These are phyloP conservation scores for Kluyveromyces siamensis DNA, from an alignment of 805 yeast genomes.

Conservation along the genomic window DNA sequence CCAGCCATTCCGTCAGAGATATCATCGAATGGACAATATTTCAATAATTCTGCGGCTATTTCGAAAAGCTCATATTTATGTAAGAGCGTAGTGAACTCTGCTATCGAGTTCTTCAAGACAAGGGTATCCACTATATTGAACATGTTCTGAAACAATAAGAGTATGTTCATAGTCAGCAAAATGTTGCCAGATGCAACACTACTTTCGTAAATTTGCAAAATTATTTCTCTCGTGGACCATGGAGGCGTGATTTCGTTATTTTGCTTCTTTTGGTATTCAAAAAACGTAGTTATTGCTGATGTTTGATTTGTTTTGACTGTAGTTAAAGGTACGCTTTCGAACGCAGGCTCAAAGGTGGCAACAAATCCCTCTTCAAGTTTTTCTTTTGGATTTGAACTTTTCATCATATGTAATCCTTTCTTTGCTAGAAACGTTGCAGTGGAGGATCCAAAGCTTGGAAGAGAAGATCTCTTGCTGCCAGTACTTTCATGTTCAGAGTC, in stretches of 20 bases:
- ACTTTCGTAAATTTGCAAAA: slow-evolving; percentile 23
- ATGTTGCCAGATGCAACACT: slow-evolving; percentile 26
- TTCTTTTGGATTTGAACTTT: background rate
- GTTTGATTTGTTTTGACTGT: background rate
- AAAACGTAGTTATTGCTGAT: slow-evolving; percentile 1
- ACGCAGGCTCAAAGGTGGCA: background rate
- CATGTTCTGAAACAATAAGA: slow-evolving; percentile 24
- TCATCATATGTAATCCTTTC: background rate
- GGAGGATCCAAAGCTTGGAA: slow-evolving; percentile 6
- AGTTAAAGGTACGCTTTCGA: background rate
- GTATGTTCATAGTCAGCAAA: slow-evolving; percentile 19
- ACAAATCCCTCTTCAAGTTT: background rate
- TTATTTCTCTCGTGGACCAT: slow-evolving; percentile 23
- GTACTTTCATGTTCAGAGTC: slow-evolving; percentile 7
- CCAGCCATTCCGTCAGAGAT: slow-evolving; percentile 19
- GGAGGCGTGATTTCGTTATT: slow-evolving; percentile 14
- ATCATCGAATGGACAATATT: slow-evolving; percentile 27
- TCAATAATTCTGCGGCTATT: slow-evolving; percentile 25
- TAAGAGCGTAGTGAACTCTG: slow-evolving; percentile 23
- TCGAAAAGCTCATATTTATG: slow-evolving; percentile 29
- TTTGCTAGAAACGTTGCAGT: slow-evolving; percentile 1
- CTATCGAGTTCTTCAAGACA: slow-evolving; percentile 22
- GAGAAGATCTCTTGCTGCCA: slow-evolving; percentile 4
- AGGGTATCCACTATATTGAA: slow-evolving; percentile 18
- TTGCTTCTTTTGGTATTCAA: background rate